These are phyloP conservation scores for Leucosporidium creatinivorum DNA, from an alignment of 768 basidiomycete genomes.

Conservation along the genomic window DNA sequence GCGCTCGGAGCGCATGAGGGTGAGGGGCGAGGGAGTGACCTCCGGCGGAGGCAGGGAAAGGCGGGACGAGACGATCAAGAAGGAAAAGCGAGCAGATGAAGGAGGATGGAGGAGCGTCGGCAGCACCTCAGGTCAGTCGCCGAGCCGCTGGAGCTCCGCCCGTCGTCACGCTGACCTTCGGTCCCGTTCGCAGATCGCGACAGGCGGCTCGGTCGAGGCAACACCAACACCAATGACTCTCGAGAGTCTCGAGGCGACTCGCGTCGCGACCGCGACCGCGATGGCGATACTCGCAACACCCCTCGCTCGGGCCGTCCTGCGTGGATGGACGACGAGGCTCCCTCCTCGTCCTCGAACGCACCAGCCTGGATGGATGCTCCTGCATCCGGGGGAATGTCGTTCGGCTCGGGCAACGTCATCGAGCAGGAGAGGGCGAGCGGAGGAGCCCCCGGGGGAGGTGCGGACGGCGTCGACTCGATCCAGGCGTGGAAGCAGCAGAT, in stretches of 20 bases:
- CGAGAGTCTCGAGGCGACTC: background rate
- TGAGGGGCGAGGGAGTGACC: background rate
- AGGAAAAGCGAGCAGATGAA: slow-evolving; percentile 23
- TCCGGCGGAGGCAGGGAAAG: background rate
- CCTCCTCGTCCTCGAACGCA: background rate
- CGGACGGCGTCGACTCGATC: slow-evolving; percentile 22
- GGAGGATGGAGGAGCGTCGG: slow-evolving; percentile 32
- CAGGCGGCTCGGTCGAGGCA: slow-evolving; percentile 13
- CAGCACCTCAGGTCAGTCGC: slow-evolving; percentile 14
- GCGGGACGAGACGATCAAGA: slow-evolving; percentile 4
- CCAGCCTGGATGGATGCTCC: slow-evolving; percentile 27
- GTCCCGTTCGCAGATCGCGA: slow-evolving; percentile 20
- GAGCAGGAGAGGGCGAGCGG: background rate
- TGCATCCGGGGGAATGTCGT: background rate
- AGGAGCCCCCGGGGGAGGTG: background rate
- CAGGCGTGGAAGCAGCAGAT: slow-evolving; percentile 33
- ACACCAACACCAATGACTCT: background rate
- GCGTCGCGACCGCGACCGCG: slow-evolving; percentile 8
- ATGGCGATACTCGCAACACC: background rate
- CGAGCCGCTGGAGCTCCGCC: no score
- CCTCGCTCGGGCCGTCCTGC: slow-evolving; percentile 10
- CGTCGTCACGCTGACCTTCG: no score
- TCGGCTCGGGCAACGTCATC: background rate
- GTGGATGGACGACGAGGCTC: slow-evolving; percentile 32
- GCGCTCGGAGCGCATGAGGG: background rate